These are phyloP conservation scores for Berkeleyomyces rouxiae DNA, from an alignment of 2,329 filamentous ascomycete genomes.

Conservation along the genomic window DNA sequence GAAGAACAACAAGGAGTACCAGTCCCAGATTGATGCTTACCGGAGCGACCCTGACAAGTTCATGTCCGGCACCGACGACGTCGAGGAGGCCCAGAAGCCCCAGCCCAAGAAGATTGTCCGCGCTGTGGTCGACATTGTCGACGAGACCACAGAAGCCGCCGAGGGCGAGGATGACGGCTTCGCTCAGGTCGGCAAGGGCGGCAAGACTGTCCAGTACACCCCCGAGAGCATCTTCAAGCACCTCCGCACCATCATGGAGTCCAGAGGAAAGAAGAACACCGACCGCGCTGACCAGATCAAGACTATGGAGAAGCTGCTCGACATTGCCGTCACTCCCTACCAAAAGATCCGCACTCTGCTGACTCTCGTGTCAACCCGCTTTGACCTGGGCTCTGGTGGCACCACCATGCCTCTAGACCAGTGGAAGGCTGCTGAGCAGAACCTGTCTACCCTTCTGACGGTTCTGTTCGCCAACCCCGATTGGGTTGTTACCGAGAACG, in stretches of 20 bases:
- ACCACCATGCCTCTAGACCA: constrained; percentile 84
- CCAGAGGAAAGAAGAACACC: constrained; percentile 97
- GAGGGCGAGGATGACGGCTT: constrained; percentile 70
- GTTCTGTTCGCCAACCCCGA: constrained; percentile 65
- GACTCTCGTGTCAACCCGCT: constrained; percentile 80
- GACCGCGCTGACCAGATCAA: constrained; percentile 88
- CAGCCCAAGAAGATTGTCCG: constrained; percentile 27
- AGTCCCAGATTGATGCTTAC: constrained; percentile 74
- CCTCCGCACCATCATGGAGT: constrained; percentile 80
- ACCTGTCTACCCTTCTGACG: constrained; percentile 60
- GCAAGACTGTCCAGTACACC: constrained; percentile 79
- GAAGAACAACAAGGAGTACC: constrained; percentile 96
- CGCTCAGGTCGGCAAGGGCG: constrained; percentile 72
- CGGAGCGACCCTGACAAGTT: constrained; percentile 69
- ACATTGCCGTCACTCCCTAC: constrained; percentile 81
- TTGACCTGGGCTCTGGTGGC: constrained; percentile 68
- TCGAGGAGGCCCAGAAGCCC: constrained; percentile 27
- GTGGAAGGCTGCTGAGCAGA: constrained; percentile 87
- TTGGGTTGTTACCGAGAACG: constrained; percentile 75
- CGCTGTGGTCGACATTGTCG: constrained; percentile 31
- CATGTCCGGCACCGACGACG: constrained; percentile 70
- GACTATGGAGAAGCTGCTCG: constrained; percentile 88
- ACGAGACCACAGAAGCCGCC: constrained; percentile 24
- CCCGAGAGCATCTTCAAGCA: constrained; percentile 98
- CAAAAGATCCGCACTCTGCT: constrained; percentile 86